Base-by-base conservation (phyloP, 371 early-diverging fungal genomes). In the Haplosporangium sp. region DNA sequence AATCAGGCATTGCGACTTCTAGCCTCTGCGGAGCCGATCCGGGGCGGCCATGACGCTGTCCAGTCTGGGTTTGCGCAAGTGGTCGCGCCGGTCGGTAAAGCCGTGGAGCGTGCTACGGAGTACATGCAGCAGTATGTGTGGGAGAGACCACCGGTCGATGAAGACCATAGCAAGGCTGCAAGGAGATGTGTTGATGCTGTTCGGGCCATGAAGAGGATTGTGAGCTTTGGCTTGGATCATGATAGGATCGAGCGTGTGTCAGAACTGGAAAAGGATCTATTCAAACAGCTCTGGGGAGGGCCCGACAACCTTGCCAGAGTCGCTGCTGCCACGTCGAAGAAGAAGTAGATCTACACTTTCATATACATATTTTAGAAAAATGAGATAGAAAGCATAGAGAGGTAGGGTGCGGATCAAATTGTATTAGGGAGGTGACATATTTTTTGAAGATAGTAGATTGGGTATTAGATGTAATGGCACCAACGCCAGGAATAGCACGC, bases 1-100 rank as follows among this genome's bases (percentile, higher is more conserved):
- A 77, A 85, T 29, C 67, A 71, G 4, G 90, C 92, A 0, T 68
- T 92, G 21, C 20, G 67, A 20, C 69, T 90, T 10, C 75, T 92
- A 60, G 86, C 74, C 0, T 73, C 82, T 62, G 85, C 85, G 18
- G 80, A 75, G 6, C 81, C 74, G 6, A 63, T 88, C 53, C 55
- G 36, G 5, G 66, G 73, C 3, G 86, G 85, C 12, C 47, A 64
- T 2, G 69, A 74, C 21, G 84, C 79, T 20, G 36, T 76, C 18
- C 54, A 69, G 12, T 56, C 69, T n/a, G 88, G 88, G 2, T 69
- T 85, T 21, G 86, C 83, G 4, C 85, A 86, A 51, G 57, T 72
- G 0, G 50, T 79, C 1, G 77, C 83, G 18, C 73, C 81, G 0
- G 61, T 14, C 50, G 82, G 59, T 38, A 57, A 36, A 52, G 80